Evolutionary conservation across 805 yeast genomes (phyloP).

Genomic region (Myxozyma mucilagina): DNA sequence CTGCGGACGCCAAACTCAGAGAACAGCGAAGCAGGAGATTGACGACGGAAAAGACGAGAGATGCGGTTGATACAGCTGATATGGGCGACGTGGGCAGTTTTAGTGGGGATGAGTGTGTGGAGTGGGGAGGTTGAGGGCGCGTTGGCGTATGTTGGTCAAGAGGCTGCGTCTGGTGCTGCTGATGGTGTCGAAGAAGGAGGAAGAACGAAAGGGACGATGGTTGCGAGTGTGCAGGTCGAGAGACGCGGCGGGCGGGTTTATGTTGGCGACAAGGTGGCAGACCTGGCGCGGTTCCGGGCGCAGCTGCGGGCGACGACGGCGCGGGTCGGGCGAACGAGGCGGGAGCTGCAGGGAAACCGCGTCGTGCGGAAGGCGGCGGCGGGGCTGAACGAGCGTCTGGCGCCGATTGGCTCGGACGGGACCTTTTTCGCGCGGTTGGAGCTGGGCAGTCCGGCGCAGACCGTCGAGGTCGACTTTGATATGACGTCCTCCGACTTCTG

Average conservation of each 20-base stretch:
- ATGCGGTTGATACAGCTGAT: no score
- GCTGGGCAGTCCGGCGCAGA: slow-evolving; percentile 27
- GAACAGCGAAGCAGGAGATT: no score
- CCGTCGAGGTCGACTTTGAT: slow-evolving; percentile 25
- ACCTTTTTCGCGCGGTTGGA: slow-evolving; percentile 17
- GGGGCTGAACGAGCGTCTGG: slow-evolving; percentile 25
- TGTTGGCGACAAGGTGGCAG: slow-evolving; percentile 19
- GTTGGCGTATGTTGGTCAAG: neutral
- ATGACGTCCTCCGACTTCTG: slow-evolving; percentile 31
- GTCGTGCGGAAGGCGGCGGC: slow-evolving; percentile 29
- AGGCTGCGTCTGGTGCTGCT: slow-evolving; percentile 4
- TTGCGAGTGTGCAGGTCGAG: slow-evolving; percentile 13
- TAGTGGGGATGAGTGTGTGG: no score
- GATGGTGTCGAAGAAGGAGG: slow-evolving; percentile 14
- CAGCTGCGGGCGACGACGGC: slow-evolving; percentile 8
- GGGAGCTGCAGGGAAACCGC: slow-evolving; percentile 31
- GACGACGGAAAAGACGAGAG: no score
- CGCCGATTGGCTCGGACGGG: slow-evolving; percentile 30
- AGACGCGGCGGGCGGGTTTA: slow-evolving; percentile 30
- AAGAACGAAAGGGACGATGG: slow-evolving; percentile 13
- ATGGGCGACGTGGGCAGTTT: no score
- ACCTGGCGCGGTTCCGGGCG: slow-evolving; percentile 17
- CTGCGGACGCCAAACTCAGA: no score
- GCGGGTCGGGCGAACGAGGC: slow-evolving; percentile 23
- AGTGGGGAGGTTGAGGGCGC: no score